Base-by-base conservation (phyloP, 2,329 filamentous ascomycete genomes). In the Aspergillus sp. region DNA sequence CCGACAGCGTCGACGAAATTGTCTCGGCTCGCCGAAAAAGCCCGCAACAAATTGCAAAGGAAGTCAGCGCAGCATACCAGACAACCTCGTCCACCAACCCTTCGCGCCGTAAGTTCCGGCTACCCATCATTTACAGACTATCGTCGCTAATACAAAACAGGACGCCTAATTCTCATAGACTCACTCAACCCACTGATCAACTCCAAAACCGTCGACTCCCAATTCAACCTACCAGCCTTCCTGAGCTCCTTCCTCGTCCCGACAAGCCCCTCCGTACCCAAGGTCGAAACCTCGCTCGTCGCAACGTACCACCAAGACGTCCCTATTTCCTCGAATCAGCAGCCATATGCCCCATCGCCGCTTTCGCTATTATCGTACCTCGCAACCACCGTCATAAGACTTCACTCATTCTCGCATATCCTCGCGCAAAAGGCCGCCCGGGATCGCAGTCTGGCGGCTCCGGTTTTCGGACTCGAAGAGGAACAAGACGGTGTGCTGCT, bases 271-370 rank as follows among this genome's bases (percentile, higher is more conserved):
- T 44, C 61, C 33, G 50, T 59, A 5, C 43, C 60, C 4, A 67
- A 66, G 43, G 53, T 60, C 9, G 68, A 70, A 23, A 80, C 84
- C 32, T 90, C 87, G 5, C 76, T 96, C 38, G 73, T 96, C 5
- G 84, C 83, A 39, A 80, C 86, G 50, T 95, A 94, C 67, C 93
- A 97, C 72, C 74, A 79, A 45, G 91, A 97, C 68, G 78, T 91
- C 3, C 85, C 88, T 1, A 67, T 82, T 46, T 67, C 63, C 4
- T 54, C 65, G n/a, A 55, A 64, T 10, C 54, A 60, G 27, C 56
- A 60, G 43, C 49, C 62, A 32, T 78, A 68, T 67, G 72, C 80
- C 15, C 88, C 90, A 1, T 72, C 81, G 23, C 82, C 89, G 0
- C 75, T 94, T 10, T 83, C 83, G 1, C 73, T 90, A 1, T 75